Conservation (phyloP, 1,284 basidiomycete genomes). For the Coniferiporia weirii region DNA sequence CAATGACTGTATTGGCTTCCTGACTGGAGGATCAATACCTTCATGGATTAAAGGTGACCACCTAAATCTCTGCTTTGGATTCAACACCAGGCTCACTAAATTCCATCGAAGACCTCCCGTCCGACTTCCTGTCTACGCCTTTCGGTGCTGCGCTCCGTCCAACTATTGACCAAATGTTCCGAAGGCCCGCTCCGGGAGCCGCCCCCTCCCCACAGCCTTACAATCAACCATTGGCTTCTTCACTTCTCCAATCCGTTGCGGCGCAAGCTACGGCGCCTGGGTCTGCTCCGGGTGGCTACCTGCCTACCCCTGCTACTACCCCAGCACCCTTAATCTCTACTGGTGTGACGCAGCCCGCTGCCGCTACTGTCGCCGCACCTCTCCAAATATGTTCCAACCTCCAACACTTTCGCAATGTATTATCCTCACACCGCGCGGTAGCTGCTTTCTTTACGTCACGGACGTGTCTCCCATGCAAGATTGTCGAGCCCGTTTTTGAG, state of each 20-base stretch:
- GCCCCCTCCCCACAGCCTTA: constrained; percentile 31
- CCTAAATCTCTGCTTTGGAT: not conserved
- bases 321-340: constrained; percentile 20
- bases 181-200: constrained; percentile 43
- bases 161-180: constrained; percentile 85
- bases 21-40: constrained; percentile 78
- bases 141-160: constrained; percentile 84
- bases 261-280: constrained; percentile 37
- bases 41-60: constrained; percentile 65
- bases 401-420: constrained; percentile 46
- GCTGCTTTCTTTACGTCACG: constrained; percentile 63
- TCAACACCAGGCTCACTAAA: not conserved
- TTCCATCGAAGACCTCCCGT: constrained; percentile 61
- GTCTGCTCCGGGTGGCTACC: constrained; percentile 25
- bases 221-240: constrained; percentile 50
- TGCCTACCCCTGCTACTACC: constrained; percentile 24
- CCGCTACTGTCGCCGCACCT: constrained; percentile 52
- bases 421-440: constrained; percentile 46
- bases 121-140: constrained; percentile 86
- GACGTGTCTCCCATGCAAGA: constrained; percentile 57
- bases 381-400: constrained; percentile 56
- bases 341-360: constrained; percentile 26
- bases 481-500: constrained; percentile 62
- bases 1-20: constrained; percentile 78
- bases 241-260: constrained; percentile 62